Evolutionary conservation across 495 filamentous ascomycete species (phyloP), one percentile per base, ranked within the genome.

Genomic region (Parathielavia hyrcaniae): DNA sequence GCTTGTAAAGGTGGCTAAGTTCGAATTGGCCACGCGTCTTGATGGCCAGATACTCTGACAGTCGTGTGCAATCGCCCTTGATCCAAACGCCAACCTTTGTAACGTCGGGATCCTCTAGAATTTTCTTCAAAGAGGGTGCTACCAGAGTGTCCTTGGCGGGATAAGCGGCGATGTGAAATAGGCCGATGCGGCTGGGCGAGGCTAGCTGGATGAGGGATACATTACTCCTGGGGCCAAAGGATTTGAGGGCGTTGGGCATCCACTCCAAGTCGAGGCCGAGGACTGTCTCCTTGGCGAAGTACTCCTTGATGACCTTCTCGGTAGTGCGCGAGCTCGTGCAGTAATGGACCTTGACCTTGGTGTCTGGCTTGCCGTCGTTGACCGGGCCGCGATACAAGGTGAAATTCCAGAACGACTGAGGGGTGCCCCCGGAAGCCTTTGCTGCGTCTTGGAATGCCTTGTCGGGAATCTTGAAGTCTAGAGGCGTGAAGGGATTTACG

Each of bases 221-320:
- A 58, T 92, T 89, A 41, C 75, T 73, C 57, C 81, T 83, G 40
- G 81, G 70, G 11, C 78, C 76, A 45, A 77, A 66, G 53, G 58
- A 61, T 49, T 62, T 67, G 14, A 59, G 70, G 17, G 80, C 71
- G n/a, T 80, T 70, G 19, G 79, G 59, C 59, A 77, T 72, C 91
- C 91, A 96, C 73, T 96, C 91, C 63, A 96, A 77, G 66, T 96
- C 91, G 60, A 96, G 89, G 9, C 89, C 88, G 39, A 96, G 67
- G 11, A 95, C 68, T 53, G 81, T 76, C 62, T 91, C 82, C 13
- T 82, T 57, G 40, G 85, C 67, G 60, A 97, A 91, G 39, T 87
- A 79, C 34, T 84, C 69, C 16, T 85, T 74, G 44, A 80, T 67
- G 2, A 89, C 78, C 12, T 73, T 69, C 65, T 96, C 87, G 4